Base-by-base conservation (phyloP, 176 grass and related monocot genomes). In the Triticum turgidum region DNA sequence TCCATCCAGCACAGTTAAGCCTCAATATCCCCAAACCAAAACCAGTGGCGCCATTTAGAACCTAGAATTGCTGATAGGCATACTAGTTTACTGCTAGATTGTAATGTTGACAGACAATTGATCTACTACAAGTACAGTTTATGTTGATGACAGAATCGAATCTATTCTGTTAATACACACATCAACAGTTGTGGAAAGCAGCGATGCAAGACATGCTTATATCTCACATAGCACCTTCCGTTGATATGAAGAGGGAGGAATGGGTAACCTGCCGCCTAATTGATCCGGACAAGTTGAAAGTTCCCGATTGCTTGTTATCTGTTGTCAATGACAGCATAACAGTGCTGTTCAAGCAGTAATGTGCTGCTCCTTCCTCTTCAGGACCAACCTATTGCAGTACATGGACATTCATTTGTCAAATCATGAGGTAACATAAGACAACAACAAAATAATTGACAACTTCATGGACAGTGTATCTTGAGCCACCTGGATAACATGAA, bases 341-440 rank as follows among this genome's bases (percentile, higher is more conserved):
- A 65, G 94, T 99, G 80, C 97, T 99, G 69, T 95, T 99, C 81
- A 99, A 86, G 90, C 97, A 94, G 80, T 99, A 97, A 88, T 90
- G 92, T 61, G 94, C 89, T 69, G 44, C 81, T 74, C 90, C 97
- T 80, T 91, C 97, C 61, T 91, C 90, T 54, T 95, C 87, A 17
- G 87, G 73, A 61, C 83, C 88, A 88, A 97, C 94, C 97, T 99
- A 80, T 76, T 22, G 6, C 73, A 65, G 73, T 64, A 12, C 35
- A 88, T 1, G 70, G 39, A 37, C 65, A 64, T 76, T 81, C 9
- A 58, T 38, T 65, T 77, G 58, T 56, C 10, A 79, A 21, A 24
- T 65, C 6, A 14, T 73, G 61, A 56, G 29, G 5, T 29, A 78
- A 80, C 14, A 82, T 42, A 83, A 76, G 51, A 91, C 73, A 80